Percentiles rank a stretch among this genome's conserved stretches.
Evolutionary conservation across 2,329 filamentous ascomycete species (phyloP).

Genomic region (Diplodia scrobiculata): DNA sequence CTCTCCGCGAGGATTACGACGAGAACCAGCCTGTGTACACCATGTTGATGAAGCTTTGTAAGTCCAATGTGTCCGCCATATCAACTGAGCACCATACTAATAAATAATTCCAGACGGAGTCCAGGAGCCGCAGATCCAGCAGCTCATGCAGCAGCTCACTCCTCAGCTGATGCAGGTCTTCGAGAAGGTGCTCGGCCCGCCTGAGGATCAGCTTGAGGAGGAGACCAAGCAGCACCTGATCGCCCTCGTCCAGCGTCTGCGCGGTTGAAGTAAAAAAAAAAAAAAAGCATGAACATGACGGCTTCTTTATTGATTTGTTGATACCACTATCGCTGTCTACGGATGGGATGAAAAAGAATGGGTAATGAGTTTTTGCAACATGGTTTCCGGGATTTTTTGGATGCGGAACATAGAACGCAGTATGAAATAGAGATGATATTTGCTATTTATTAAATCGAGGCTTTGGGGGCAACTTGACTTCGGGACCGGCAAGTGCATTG

Average conservation of each 20-base stretch:
- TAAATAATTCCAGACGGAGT: slow-evolving; percentile 4
- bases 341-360: slow-evolving; percentile 21
- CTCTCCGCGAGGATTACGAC: slow-evolving; percentile 89
- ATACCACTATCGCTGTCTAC: slow-evolving; percentile 27
- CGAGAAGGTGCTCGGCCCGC: slow-evolving; percentile 69
- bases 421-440: slow-evolving; percentile 1
- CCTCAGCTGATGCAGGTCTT: slow-evolving; percentile 70
- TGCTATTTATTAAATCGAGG: not conserved
- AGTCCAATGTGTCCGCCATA: slow-evolving; percentile 44
- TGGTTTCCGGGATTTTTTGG: not conserved
- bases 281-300: slow-evolving; percentile 20
- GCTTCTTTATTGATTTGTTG: slow-evolving; percentile 28
- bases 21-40: slow-evolving; percentile 94
- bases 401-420: not conserved
- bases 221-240: slow-evolving; percentile 69
- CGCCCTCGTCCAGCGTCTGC: slow-evolving; percentile 61
- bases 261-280: slow-evolving; percentile 34
- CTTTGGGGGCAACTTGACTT: not conserved
- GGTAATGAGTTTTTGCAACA: slow-evolving; percentile 17
- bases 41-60: slow-evolving; percentile 85
- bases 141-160: slow-evolving; percentile 69
- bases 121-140: slow-evolving; percentile 65
- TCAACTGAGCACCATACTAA: not conserved
- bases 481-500: not conserved
- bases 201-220: slow-evolving; percentile 73